phyloP scores from a whole-genome alignment of 352 stramenopile genomes.

The Globisporangium abappressorium region DNA sequence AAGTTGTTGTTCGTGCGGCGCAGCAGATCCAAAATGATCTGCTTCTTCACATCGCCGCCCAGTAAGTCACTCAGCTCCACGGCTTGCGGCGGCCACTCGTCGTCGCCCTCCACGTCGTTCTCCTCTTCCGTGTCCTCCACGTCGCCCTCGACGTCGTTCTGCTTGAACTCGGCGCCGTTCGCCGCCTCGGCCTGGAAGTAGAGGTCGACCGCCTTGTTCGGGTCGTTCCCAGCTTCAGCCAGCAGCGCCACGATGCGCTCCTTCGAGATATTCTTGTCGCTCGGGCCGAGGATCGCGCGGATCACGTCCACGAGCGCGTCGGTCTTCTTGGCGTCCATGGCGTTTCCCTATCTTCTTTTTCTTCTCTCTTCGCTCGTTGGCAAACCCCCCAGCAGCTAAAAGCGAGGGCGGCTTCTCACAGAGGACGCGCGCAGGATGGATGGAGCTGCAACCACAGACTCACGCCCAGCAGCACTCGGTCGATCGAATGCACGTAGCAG shows the following conservation, averaged over 20 bases:
- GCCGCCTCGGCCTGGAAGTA: constrained; percentile 66
- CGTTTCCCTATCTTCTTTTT: background rate
- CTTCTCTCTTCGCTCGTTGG: background rate
- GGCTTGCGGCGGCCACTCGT: constrained; percentile 41
- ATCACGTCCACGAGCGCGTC: constrained; percentile 76
- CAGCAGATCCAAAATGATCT: constrained; percentile 55
- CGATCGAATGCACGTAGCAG: background rate
- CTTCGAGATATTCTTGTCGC: constrained; percentile 47
- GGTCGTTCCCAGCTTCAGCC: constrained; percentile 55
- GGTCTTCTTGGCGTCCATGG: constrained; percentile 49
- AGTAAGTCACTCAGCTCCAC: constrained; percentile 69
- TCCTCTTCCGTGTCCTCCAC: constrained; percentile 31
- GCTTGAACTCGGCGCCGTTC: constrained; percentile 35
- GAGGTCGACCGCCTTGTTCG: constrained; percentile 81
- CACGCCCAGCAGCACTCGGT: background rate
- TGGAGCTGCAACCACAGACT: background rate
- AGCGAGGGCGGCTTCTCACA: background rate
- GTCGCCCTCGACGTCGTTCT: constrained; percentile 53
- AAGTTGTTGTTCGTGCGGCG: constrained; percentile 66
- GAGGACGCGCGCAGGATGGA: background rate
- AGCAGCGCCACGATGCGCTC: constrained; percentile 68
- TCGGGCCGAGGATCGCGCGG: constrained; percentile 70
- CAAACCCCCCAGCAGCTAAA: background rate
- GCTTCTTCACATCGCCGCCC: constrained; percentile 54
- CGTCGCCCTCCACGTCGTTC: constrained; percentile 40